Conservation (phyloP, 805 yeast genomes). For the Wickerhamiella kazuoi region DNA sequence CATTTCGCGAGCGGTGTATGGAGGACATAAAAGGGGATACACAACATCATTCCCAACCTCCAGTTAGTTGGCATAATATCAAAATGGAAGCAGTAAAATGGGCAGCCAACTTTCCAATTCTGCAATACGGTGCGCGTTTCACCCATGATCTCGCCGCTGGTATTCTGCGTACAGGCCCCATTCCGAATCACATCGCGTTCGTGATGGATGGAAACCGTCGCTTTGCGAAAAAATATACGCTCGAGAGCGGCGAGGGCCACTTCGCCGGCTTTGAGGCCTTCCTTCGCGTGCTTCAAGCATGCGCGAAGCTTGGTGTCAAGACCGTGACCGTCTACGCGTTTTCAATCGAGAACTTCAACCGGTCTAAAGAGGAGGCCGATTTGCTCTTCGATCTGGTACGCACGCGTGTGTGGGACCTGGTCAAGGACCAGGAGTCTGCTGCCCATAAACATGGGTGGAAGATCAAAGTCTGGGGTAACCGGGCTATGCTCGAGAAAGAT, state of each 20-base stretch:
- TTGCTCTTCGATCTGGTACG: constrained; percentile 34
- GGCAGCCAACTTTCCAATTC: constrained; percentile 11
- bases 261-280: constrained; percentile 66
- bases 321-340: constrained; percentile 89
- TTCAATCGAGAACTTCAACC: constrained; percentile 84
- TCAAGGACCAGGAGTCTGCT: constrained; percentile 8
- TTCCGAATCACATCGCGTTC: constrained; percentile 79
- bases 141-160: constrained; percentile 11
- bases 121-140: constrained; percentile 12
- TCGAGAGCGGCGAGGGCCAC: constrained; percentile 80
- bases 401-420: constrained; percentile 16
- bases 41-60: neutral
- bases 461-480: constrained; percentile 64
- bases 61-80: neutral
- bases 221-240: constrained; percentile 49
- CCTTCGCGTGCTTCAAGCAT: constrained; percentile 48
- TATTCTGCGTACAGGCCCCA: constrained; percentile 32
- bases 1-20: too few relatives aligned
- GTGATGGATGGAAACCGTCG: constrained; percentile 97
- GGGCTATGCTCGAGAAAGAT: constrained; percentile 47
- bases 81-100: constrained; percentile 4
- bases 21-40: neutral
- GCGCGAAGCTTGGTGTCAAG: constrained; percentile 61
- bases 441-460: constrained; percentile 40
- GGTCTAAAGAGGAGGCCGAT: constrained; percentile 65